Base-by-base conservation (phyloP, 352 stramenopile genomes). In the Globisporangium abappressorium region DNA sequence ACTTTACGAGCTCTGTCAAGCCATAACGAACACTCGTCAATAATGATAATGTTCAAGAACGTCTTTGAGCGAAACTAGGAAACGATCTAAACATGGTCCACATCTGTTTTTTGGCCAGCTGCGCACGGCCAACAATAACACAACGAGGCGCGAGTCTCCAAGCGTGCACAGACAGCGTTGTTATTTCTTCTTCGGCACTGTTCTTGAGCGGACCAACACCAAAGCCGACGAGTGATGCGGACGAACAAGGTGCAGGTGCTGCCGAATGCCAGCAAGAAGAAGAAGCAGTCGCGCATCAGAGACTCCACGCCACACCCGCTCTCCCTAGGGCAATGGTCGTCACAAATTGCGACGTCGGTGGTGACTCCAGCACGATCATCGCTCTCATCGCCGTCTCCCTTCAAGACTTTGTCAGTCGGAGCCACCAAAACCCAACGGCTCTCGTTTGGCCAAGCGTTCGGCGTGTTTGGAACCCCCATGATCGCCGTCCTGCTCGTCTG, bases 361-460 rank as follows among this genome's bases (percentile, higher is more conserved):
- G 38, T 47, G 15, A 14, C 38, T 20, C 8, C 38, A 20, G 20
- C 38, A 6, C 12, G 14, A 47, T 4, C 38, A 12, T n/a, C 38
- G 14, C 14, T 47, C 38, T 14, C 34, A 41, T 47, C 38, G 4
- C 6, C 38, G 4, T 14, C 38, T 5, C 14, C 38, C 38, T 47
- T 6, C 14, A 47, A 47, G 41, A 5, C 41, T 20, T 15, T 15
- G 5, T 3, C 15, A 5, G 7, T 15, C 3, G 8, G 18, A 15
- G 1, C 41, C 26, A 5, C 5, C 30, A 33, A 33, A 0, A 33
- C 24, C 11, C 14, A 36, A 2, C 53, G 2, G 3, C 41, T 49
- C 15, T 56, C 66, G 18, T 81, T 83, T 11, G 38, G 66, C 2
- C 28, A 72, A 18, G 58, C 61, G 0, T 79, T 78, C 28, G 68